These are phyloP conservation scores for Acidomyces sp. DNA, from an alignment of 495 filamentous ascomycete genomes.

Conservation along the genomic window DNA sequence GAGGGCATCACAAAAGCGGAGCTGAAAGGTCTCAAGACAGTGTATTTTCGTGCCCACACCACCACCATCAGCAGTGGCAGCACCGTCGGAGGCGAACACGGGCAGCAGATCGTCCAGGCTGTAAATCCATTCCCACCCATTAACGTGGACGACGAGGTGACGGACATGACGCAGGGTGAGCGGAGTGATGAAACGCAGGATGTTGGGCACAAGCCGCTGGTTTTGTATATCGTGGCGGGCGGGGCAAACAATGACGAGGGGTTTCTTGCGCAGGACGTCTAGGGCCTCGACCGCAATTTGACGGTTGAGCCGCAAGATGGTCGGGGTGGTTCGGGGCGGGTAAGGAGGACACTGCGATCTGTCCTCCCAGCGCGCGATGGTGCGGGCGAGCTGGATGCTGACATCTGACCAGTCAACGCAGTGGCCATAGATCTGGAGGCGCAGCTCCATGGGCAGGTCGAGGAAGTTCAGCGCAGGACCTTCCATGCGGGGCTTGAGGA, in stretches of 20 bases:
- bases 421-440: constrained; percentile 18
- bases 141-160: constrained; percentile 7
- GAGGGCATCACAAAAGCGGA: constrained; percentile 8
- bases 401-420: constrained; percentile 8
- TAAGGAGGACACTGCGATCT: constrained; percentile 25
- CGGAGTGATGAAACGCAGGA: constrained; percentile 1
- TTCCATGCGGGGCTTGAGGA: constrained; percentile 16
- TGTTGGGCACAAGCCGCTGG: constrained; percentile 3
- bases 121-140: constrained; percentile 16
- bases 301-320: constrained; percentile 12
- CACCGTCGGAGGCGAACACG: constrained; percentile 1
- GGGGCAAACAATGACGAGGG: constrained; percentile 7
- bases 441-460: constrained; percentile 14
- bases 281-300: constrained; percentile 10
- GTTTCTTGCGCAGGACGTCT: constrained; percentile 5
- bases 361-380: constrained; percentile 1
- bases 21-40: constrained; percentile 4
- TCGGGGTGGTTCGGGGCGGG: constrained; percentile 13
- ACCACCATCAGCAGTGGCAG: background rate
- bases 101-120: constrained; percentile 6
- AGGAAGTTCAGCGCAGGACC: constrained; percentile 11
- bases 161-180: constrained; percentile 7
- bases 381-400: constrained; percentile 13
- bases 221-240: constrained; percentile 1
- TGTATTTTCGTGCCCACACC: background rate